Conservation (phyloP, 2,329 filamentous ascomycete species). For the Mariannaea elegans region DNA sequence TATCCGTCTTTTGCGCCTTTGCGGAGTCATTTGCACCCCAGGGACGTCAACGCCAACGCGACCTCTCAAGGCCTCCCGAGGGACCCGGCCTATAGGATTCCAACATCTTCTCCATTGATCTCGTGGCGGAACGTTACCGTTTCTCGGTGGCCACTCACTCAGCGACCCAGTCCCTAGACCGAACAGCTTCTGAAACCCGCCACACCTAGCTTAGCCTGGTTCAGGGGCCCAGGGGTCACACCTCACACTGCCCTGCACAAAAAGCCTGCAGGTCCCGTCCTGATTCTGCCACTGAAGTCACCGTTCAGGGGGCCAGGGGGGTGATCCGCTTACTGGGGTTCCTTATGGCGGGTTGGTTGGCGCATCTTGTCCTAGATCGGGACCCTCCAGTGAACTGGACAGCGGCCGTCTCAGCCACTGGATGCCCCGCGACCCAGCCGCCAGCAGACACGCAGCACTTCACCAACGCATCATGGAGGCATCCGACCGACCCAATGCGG, state of each 20-base stretch:
- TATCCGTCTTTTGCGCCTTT: conserved; percentile 6
- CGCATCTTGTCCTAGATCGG: conserved; percentile 1
- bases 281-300: conserved; percentile 19
- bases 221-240: conserved; percentile 18
- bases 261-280: conserved; percentile 19
- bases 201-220: conserved; percentile 21
- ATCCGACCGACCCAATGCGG: conserved; percentile 26
- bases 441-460: conserved; percentile 26
- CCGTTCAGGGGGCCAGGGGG: conserved; percentile 8
- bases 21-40: conserved; percentile 5
- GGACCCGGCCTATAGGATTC: conserved; percentile 32
- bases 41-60: conserved; percentile 11
- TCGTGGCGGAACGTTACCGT: conserved; percentile 26
- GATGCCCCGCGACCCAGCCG: conserved; percentile 31
- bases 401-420: conserved; percentile 35
- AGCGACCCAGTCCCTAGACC: conserved; percentile 12
- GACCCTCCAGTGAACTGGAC: conserved; percentile 6
- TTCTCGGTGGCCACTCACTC: conserved; percentile 34
- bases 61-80: conserved; percentile 14
- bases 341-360: conserved; percentile 1
- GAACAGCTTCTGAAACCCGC: conserved; percentile 39
- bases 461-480: conserved; percentile 29
- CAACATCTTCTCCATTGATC: conserved; percentile 33
- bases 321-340: background rate
- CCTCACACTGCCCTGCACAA: background rate